Evolutionary conservation across 2,329 filamentous ascomycete species (phyloP), one percentile per base, ranked within the genome.

Genomic region (Penicillium occitanis): DNA sequence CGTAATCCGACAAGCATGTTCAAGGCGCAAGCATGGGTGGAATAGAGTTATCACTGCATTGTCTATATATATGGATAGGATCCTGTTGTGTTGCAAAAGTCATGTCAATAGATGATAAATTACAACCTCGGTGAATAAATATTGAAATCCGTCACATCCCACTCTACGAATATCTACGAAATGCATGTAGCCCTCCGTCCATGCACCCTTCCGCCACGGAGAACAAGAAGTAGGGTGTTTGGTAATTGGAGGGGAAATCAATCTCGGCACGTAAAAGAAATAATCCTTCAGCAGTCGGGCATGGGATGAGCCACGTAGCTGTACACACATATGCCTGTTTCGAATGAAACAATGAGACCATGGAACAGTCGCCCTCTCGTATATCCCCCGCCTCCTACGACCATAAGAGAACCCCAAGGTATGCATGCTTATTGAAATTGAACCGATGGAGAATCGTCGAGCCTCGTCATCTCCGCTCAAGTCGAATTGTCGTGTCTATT

Each of bases 301-400:
- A 88, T 86, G 78, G 82, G 75, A 82, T 63, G 77, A 79, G 81
- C 82, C 77, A 76, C 83, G 84, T 82, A 82, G 87, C 87, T 89
- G 87, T 90, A 90, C 87, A 89, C 87, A 90, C 87, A 85, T 84
- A 89, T 89, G 87, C 87, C 85, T 79, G 76, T 37, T 63, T 40
- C 19, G 30, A 19, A 61, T 13, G 35, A 35, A 58, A 28, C 37
- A 14, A 46, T 19, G 22, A n/a, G 10, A 33, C 17, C 10, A 30
- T n/a, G 25, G 37, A 5, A 19, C n/a, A 28, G 14, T 30, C 25
- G n/a, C 30, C 11, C 2, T 37, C 53, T 40, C 6, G 11, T 25
- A 14, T 57, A 11, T 13, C 1, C n/a, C n/a, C 2, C 53, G 1
- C 11, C 11, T 40, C 53, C 33, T 57, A 57, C 53, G 19, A 40